Base-by-base conservation (phyloP, 2,329 filamentous ascomycete genomes). In the Aspergillus sp. region DNA sequence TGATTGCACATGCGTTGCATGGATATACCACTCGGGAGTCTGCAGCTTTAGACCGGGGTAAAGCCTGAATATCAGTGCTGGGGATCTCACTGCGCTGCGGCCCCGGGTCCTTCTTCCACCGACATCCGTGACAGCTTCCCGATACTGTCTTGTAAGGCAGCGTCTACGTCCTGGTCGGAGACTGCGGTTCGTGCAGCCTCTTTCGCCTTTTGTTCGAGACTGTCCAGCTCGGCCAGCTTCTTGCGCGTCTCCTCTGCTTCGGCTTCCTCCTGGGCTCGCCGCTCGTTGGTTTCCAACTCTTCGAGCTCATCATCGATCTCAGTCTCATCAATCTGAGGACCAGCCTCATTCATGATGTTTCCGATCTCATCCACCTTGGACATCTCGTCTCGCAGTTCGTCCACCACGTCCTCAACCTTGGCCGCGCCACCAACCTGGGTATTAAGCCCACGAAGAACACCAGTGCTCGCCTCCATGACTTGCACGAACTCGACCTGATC, bases 301-400 rank as follows among this genome's bases (percentile, higher is more conserved):
- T 88, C 88, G 44, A 97, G 80, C 75, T 97, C 93, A 55, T 93
- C 88, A 61, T 97, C 91, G 50, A 97, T 84, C 69, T 95, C 92
- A 17, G 67, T 80, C 65, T 96, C 92, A 68, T 96, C 90, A 29
- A 96, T 78, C 57, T 66, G 71, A 49, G 60, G 71, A 13, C 73
- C 76, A 11, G 75, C 78, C 59, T 94, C 90, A 48, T 86, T 85
- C 57, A 97, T 81, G 38, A 93, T 86, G 50, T 81, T 83, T 23
- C 85, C 84, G 19, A 97, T 83, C 74, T 97, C 93, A 66, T 97
- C 91, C 20, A 88, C 85, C 62, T 88, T 85, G 47, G 76, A 81
- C 84, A 94, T 94, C 74, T 95, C 86, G 61, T 92, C 87, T 48
- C 88, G 82, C 64, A 96, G 74, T 45, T 81, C 80, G 60, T 90